Percentiles rank a stretch among this genome's conserved stretches.
These are phyloP conservation scores for Magnaporthiopsis rhizophila DNA, from an alignment of 2,329 filamentous ascomycete genomes.

Conservation along the genomic window DNA sequence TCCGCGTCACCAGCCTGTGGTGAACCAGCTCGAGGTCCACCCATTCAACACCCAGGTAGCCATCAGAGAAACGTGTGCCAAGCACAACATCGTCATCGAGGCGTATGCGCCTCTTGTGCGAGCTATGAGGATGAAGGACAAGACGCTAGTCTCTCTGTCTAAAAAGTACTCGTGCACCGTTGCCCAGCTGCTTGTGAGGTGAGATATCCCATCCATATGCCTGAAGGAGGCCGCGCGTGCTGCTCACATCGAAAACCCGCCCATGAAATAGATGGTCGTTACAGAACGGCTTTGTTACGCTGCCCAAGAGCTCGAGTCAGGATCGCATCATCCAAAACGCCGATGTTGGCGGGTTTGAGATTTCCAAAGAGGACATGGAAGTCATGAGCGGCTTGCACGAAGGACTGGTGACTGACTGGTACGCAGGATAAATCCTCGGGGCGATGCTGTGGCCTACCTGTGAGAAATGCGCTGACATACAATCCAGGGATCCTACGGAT, in stretches of 20 bases:
- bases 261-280: slow-evolving; percentile 56
- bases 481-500: slow-evolving; percentile 8
- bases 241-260: not conserved
- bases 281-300: slow-evolving; percentile 63
- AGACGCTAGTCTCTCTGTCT: slow-evolving; percentile 51
- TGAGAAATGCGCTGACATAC: not conserved
- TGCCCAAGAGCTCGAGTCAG: slow-evolving; percentile 63
- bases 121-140: slow-evolving; percentile 61
- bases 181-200: slow-evolving; percentile 60
- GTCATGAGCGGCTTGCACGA: slow-evolving; percentile 60
- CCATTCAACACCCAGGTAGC: slow-evolving; percentile 69
- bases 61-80: slow-evolving; percentile 58
- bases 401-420: slow-evolving; percentile 63
- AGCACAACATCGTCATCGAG: slow-evolving; percentile 62
- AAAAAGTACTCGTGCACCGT: slow-evolving; percentile 54
- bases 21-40: slow-evolving; percentile 78
- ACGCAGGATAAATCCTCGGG: slow-evolving; percentile 12
- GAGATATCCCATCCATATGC: slow-evolving; percentile 9
- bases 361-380: slow-evolving; percentile 55
- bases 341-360: slow-evolving; percentile 50
- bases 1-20: slow-evolving; percentile 54
- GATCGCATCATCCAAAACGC: slow-evolving; percentile 59
- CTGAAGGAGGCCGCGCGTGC: not conserved
- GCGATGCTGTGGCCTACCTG: not conserved
- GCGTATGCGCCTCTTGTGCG: slow-evolving; percentile 74